These are phyloP conservation scores for Coemansia sp. DNA, from an alignment of 192 early-diverging fungal genomes.

Conservation along the genomic window DNA sequence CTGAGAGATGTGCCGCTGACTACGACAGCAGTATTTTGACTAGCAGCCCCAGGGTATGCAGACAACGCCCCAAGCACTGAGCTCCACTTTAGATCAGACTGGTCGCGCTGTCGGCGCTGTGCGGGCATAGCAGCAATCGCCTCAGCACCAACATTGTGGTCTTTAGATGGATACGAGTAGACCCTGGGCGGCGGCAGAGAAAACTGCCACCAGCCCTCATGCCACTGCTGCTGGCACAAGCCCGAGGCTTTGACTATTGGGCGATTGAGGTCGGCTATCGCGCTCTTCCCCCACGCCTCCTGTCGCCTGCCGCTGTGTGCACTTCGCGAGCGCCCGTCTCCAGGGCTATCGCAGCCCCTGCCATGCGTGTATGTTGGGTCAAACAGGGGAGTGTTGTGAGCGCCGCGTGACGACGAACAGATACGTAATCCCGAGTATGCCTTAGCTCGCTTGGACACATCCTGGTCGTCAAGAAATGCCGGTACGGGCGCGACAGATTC, in stretches of 20 bases:
- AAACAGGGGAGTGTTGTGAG: slow-evolving; percentile 17
- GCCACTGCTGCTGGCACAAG: background rate
- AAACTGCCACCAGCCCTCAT: slow-evolving; percentile 37
- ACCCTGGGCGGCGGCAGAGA: slow-evolving; percentile 24
- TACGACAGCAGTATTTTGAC: background rate
- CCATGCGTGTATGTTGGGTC: slow-evolving; percentile 9
- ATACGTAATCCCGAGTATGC: slow-evolving; percentile 11
- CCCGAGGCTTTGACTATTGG: background rate
- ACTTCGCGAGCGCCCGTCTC: background rate
- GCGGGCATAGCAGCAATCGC: slow-evolving; percentile 8
- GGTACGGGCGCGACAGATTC: slow-evolving; percentile 21
- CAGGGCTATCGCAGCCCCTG: background rate
- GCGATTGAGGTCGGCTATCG: background rate
- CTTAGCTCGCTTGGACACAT: slow-evolving; percentile 11
- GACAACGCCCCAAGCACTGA: slow-evolving; percentile 34
- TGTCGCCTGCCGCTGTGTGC: slow-evolving; percentile 10
- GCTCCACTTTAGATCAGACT: slow-evolving; percentile 50
- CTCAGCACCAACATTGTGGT: background rate
- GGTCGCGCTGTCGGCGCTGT: slow-evolving; percentile 33
- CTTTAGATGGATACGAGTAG: background rate
- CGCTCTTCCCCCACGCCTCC: slow-evolving; percentile 23
- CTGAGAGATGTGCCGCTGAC: background rate
- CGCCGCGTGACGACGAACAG: background rate
- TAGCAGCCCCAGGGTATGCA: background rate
- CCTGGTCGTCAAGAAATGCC: slow-evolving; percentile 16